Evolutionary conservation across 345 rosid species (phyloP), one percentile per base, ranked within the genome.

Genomic region (Linum lewisii): DNA sequence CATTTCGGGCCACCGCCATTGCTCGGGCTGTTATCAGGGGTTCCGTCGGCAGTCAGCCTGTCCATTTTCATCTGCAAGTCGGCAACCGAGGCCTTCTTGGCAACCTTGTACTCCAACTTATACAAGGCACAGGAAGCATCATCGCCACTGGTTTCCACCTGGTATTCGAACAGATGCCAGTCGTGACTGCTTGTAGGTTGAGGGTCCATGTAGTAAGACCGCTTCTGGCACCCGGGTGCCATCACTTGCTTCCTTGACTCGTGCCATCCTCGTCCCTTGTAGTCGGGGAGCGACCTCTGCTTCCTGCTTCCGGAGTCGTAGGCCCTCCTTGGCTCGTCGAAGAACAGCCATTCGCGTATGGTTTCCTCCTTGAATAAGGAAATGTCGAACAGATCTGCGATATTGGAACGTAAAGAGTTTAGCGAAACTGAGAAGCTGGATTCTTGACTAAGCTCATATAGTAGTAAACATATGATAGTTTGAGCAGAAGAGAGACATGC

Each of bases 191-290:
- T 80, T 0, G 80, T 63, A 54, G 98, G 98, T 52, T 91, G 98
- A 4, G 98, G 98, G 63, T 91, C 98, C 95, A 91, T 86, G 64
- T 84, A 91, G 76, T 91, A 91, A 58, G 98, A 85, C 72, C 90
- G 80, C 70, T 84, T 91, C 55, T 78, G 86, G 13, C 92, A 91
- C 67, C 80, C 92, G 45, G 73, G 80, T 52, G 78, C 87, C 83
- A 88, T 80, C 72, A 78, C 73, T 62, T 74, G 84, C 78, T 88
- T 91, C 64, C 98, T 84, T 44, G 95, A 91, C 74, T 91, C 98
- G 63, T 88, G 98, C 96, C 96, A 88, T 29, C 97, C 91, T 14
- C 95, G 79, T 34, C 96, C 98, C 25, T 62, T 65, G 72, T 91
- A 80, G 77, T 91, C 98, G 7, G 92, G 92, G 63, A 91, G 79